Evolutionary conservation across 148 eudicot species (phyloP).

Genomic region (Pouteria glomerata): DNA sequence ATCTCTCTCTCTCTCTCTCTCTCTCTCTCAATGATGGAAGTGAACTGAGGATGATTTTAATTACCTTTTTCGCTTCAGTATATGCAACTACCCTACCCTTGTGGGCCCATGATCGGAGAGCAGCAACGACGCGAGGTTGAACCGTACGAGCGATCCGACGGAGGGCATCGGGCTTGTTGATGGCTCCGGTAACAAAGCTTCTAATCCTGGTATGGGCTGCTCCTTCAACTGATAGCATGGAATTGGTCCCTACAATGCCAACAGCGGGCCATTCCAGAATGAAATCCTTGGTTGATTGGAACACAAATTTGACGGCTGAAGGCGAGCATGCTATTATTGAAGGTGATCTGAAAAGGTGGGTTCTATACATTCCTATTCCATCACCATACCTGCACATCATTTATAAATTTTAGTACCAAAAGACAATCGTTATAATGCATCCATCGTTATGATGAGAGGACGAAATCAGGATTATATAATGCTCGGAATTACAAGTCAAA

Average conservation of each 20-base stretch:
- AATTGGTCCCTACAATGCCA: slow-evolving; percentile 30
- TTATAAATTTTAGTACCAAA: no score
- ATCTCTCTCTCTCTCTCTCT: no score
- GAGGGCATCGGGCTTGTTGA: slow-evolving; percentile 40
- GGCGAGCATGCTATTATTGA: slow-evolving; percentile 41
- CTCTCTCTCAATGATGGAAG: background rate
- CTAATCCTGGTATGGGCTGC: slow-evolving; percentile 28
- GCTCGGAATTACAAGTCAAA: no score
- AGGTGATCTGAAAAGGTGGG: slow-evolving; percentile 43
- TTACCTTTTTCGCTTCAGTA: slow-evolving; percentile 29
- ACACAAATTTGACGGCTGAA: slow-evolving; percentile 28
- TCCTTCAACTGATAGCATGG: slow-evolving; percentile 35
- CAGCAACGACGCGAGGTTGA: slow-evolving; percentile 24
- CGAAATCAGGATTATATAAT: no score
- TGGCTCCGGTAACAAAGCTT: slow-evolving; percentile 18
- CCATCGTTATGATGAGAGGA: no score
- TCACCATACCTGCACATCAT: slow-evolving; percentile 45
- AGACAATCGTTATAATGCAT: no score
- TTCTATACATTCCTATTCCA: slow-evolving; percentile 36
- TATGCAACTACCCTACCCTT: slow-evolving; percentile 18
- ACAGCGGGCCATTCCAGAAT: slow-evolving; percentile 30
- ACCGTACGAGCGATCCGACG: slow-evolving; percentile 21
- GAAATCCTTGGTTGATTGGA: slow-evolving; percentile 27
- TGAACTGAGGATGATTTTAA: background rate
- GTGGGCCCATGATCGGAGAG: slow-evolving; percentile 28